These are phyloP conservation scores for Verticillium tricorpus DNA, from an alignment of 2,329 filamentous ascomycete genomes.

Conservation along the genomic window DNA sequence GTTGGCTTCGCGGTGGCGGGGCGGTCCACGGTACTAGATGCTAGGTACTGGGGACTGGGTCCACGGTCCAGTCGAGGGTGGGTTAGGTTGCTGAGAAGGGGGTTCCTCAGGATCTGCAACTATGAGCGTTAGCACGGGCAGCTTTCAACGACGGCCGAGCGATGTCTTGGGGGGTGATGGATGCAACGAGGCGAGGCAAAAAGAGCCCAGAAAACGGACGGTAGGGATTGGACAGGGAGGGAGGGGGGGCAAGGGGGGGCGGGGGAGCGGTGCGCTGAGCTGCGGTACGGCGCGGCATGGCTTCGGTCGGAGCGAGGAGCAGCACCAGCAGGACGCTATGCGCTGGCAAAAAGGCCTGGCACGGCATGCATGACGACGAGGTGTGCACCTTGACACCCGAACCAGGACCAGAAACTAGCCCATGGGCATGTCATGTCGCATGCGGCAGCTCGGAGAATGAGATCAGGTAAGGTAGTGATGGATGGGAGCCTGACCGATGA, in stretches of 20 bases:
- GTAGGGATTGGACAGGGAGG: slow-evolving; percentile 15
- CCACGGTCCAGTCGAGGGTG: slow-evolving; percentile 6
- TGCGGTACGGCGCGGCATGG: slow-evolving; percentile 3
- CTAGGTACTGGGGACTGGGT: slow-evolving; percentile 14
- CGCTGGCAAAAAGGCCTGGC: slow-evolving; percentile 29
- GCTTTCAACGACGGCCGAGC: not conserved
- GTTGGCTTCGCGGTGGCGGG: slow-evolving; percentile 8
- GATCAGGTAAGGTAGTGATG: slow-evolving; percentile 13
- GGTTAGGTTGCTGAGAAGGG: not conserved
- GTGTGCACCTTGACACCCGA: slow-evolving; percentile 47
- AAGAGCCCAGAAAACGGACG: slow-evolving; percentile 28
- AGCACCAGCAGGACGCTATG: slow-evolving; percentile 35
- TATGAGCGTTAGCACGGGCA: not conserved
- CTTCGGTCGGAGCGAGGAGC: slow-evolving; percentile 35
- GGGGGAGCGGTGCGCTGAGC: slow-evolving; percentile 9
- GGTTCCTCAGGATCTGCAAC: not conserved
- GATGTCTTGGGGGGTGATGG: slow-evolving; percentile 19
- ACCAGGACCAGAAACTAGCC: slow-evolving; percentile 24
- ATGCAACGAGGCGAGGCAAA: slow-evolving; percentile 37
- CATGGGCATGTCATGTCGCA: slow-evolving; percentile 7
- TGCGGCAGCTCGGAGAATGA: slow-evolving; percentile 2
- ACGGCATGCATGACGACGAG: slow-evolving; percentile 54
- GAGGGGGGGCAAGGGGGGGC: slow-evolving; percentile 23
- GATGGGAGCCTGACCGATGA: not conserved
- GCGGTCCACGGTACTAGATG: slow-evolving; percentile 11